Conservation (phyloP, 164 flowering plant species). For the Nymphaea thermarum region DNA sequence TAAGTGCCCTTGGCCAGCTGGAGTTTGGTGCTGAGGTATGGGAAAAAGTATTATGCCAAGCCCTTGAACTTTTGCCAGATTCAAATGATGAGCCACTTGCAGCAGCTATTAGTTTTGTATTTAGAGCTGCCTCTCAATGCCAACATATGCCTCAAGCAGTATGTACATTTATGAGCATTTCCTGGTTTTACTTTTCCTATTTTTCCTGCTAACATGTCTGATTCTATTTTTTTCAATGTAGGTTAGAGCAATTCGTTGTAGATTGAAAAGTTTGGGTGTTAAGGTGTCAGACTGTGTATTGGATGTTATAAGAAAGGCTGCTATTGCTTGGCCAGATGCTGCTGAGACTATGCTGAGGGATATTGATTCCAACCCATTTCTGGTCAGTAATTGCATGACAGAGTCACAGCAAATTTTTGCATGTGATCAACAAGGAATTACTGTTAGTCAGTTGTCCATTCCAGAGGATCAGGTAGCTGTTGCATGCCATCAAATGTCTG, state of each 20-base stretch:
- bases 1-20: constrained; percentile 80
- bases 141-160: constrained; percentile 93
- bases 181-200: not conserved
- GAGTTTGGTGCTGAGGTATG: constrained; percentile 84
- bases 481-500: constrained; percentile 43
- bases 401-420: constrained; percentile 26
- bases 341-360: constrained; percentile 73
- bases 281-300: constrained; percentile 75
- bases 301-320: constrained; percentile 63
- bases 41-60: constrained; percentile 64
- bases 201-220: too few species aligned
- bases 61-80: constrained; percentile 52
- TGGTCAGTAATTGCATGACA: constrained; percentile 25
- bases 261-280: constrained; percentile 62
- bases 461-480: constrained; percentile 33
- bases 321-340: constrained; percentile 70
- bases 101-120: constrained; percentile 65
- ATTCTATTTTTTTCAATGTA: constrained; percentile 19
- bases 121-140: constrained; percentile 83
- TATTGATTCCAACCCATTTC: constrained; percentile 61
- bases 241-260: constrained; percentile 75
- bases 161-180: constrained; percentile 3
- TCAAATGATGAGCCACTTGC: constrained; percentile 77
- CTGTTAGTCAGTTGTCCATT: constrained; percentile 27
- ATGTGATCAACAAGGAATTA: constrained; percentile 42